Conservation (phyloP, 2,329 filamentous ascomycete genomes). For the Drechslerella stenobrocha region DNA sequence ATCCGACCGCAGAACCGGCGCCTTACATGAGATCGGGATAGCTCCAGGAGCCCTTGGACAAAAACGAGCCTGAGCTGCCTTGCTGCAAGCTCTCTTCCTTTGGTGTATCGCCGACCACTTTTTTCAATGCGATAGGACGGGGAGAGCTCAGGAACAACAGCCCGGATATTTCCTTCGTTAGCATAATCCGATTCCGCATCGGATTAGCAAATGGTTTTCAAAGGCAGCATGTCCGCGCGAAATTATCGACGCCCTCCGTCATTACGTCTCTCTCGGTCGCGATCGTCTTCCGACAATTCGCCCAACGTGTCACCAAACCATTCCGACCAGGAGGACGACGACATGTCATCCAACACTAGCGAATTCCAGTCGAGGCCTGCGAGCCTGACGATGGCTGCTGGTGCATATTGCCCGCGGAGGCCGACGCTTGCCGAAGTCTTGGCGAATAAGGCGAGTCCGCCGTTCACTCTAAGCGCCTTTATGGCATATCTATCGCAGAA, state of each 20-base stretch:
- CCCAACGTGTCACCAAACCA: conserved; percentile 50
- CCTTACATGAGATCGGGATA: conserved; percentile 10
- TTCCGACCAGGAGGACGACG: conserved; percentile 52
- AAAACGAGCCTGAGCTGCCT: not conserved
- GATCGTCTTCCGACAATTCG: conserved; percentile 52
- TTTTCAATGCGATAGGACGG: conserved; percentile 41
- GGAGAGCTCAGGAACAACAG: conserved; percentile 13
- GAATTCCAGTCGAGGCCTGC: conserved; percentile 48
- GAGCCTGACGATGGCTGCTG: conserved; percentile 52
- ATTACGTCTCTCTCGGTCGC: conserved; percentile 51
- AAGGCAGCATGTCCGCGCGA: conserved; percentile 51
- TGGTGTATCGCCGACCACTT: not conserved
- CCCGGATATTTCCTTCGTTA: conserved; percentile 12
- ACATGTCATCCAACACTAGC: conserved; percentile 50
- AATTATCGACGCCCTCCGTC: conserved; percentile 52
- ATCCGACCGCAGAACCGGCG: conserved; percentile 13
- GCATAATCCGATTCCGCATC: conserved; percentile 31
- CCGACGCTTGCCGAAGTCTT: conserved; percentile 86
- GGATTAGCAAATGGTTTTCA: conserved; percentile 49
- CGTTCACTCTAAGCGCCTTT: conserved; percentile 88
- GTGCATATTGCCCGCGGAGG: conserved; percentile 63
- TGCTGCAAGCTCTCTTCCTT: not conserved
- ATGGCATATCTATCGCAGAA: conserved; percentile 97
- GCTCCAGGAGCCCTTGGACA: not conserved
- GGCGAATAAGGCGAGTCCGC: conserved; percentile 78